Evolutionary conservation across 768 basidiomycete genomes (phyloP), one percentile per base, ranked within the genome.

Genomic region (Lactifluus rugatus): DNA sequence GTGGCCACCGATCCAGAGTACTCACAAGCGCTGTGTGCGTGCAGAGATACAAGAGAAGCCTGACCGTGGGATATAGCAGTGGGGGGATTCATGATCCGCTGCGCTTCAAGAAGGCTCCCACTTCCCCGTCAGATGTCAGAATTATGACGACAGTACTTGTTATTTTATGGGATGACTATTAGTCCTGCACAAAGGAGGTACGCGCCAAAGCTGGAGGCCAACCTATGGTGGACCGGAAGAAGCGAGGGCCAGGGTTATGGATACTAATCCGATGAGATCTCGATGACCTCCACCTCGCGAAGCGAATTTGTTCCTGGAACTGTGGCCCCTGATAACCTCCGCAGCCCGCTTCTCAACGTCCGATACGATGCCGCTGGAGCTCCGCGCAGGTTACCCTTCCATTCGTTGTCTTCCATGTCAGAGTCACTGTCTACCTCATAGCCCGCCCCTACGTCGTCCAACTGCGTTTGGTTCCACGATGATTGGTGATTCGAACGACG

Each of bases 251-350:
- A 19, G n/a, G 6, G n/a, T 16, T 16, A 4, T 41, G n/a, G 5
- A 44, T 23, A 32, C 41, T 53, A 61, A 14, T 61, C 39, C 19
- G 57, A 58, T n/a, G 52, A 61, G 26, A 61, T 52, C 2, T 61
- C 60, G 48, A 61, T 58, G 10, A 61, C 26, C 34, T 61, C 60
- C n/a, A 36, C 13, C 10, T 47, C 56, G n/a, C 17, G 11, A n/a
- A 23, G 46, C 25, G 48, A 9, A 4, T 8, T 21, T n/a, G 49
- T 5, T 32, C 13, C 48, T 16, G 50, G 34, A 17, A 26, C 25
- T 8, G 28, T 13, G 14, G 28, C 16, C 7, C 17, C n/a, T 17
- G 42, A 14, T 25, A 32, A 25, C 36, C 25, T 34, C 28, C 48
- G 48, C 26, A 34, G 37, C 6, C 53, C 10, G 5, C 13, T 53